These are phyloP conservation scores for Lithohypha guttulata DNA, from an alignment of 2,329 filamentous ascomycete genomes.

Conservation along the genomic window DNA sequence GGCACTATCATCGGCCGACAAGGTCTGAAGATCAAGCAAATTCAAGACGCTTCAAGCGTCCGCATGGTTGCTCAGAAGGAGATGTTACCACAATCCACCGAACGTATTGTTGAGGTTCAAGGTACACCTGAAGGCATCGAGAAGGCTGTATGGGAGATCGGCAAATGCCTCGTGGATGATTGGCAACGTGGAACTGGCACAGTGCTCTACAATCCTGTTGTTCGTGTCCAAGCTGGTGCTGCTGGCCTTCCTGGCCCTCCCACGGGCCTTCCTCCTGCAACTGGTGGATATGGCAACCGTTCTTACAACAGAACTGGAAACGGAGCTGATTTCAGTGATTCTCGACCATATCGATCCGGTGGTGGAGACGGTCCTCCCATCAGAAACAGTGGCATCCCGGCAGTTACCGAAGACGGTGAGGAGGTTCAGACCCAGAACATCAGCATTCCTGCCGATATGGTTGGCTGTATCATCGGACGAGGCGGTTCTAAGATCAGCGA, in stretches of 20 bases:
- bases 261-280: conserved; percentile 28
- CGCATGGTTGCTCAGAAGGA: conserved; percentile 99
- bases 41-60: conserved; percentile 90
- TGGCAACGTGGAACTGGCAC: conserved; percentile 96
- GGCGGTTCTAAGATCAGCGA: conserved; percentile 96
- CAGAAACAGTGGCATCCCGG: conserved; percentile 56
- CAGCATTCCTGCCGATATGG: conserved; percentile 98
- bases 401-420: conserved; percentile 90
- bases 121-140: conserved; percentile 91
- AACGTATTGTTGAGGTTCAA: conserved; percentile 94
- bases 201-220: conserved; percentile 92
- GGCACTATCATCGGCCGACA: conserved; percentile 96
- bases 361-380: conserved; percentile 60
- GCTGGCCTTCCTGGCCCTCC: conserved; percentile 43
- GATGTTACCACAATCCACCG: conserved; percentile 97
- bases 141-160: conserved; percentile 95
- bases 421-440: conserved; percentile 99
- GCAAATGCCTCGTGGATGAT: conserved; percentile 95
- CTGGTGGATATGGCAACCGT: conserved; percentile 42
- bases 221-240: conserved; percentile 63
- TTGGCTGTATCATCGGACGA: conserved; percentile 96
- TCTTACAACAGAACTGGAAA: conserved; percentile 89
- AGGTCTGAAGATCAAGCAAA: conserved; percentile 98
- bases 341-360: conserved; percentile 61
- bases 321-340: conserved; percentile 92